Base-by-base conservation (phyloP, 805 yeast species). In the Starmerella roubikii region DNA sequence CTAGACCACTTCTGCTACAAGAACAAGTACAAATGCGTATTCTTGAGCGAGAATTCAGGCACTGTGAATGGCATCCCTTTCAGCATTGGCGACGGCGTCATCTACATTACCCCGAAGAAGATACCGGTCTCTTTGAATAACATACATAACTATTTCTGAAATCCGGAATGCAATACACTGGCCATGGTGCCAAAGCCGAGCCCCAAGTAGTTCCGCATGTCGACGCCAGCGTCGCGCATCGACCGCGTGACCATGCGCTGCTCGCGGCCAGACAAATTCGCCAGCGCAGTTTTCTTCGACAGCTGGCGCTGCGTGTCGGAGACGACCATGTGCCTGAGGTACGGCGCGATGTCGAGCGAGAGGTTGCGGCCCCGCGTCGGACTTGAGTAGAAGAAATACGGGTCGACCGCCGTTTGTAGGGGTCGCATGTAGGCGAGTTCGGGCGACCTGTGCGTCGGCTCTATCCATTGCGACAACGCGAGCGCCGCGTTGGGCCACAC, bases 251-350 rank as follows among this genome's bases (percentile, higher is more conserved):
- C 26, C 42, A 41, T 31, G 4, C 48, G 36, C 7, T 36, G 30
- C 5, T 40, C 47, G 3, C 44, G 31, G 3, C 21, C 34, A 1
- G 42, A 25, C 8, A 26, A 33, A 4, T 39, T 19, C 17, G 30
- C 37, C 16, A 43, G 29, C 27, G 29, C 29, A 12, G 38, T 13
- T 3, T 37, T 29, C 16, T 38, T 32, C 2, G 18, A 23, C 17
- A 28, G 30, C 34, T 9, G 16, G 22, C 53, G 42, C 5, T 26
- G 34, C 15, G 19, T 24, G 25, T 58, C 62, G 3, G 42, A 42
- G n/a, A 48, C 46, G 2, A 55, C 60, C 47, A 58, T 55, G 3
- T 28, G 28, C 4, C 62, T 51, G 27, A 50, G 35, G 37, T 39
- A 49, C 1, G 62, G 62, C 1, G 50, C 49, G 6, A 55, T 25